Evolutionary conservation across 768 basidiomycete genomes (phyloP).

Genomic region (Heimioporus sp.): DNA sequence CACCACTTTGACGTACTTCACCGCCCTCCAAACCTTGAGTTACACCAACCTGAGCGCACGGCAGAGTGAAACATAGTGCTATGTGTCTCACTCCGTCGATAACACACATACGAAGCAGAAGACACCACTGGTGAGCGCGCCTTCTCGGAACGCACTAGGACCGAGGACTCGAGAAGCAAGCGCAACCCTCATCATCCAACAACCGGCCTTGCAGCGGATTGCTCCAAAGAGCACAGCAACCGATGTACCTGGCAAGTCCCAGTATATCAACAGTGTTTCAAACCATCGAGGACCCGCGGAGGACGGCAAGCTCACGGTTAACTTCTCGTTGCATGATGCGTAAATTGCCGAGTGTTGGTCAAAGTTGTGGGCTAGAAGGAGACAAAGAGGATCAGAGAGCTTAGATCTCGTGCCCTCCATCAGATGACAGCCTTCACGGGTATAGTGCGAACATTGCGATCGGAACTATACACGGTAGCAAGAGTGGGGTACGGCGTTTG

Average conservation of each 20-base stretch:
- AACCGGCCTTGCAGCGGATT: background rate
- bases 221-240: background rate
- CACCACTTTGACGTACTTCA: conserved; percentile 10
- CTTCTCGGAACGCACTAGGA: background rate
- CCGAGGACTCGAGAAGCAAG: conserved; percentile 7
- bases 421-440: conserved; percentile 17
- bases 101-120: background rate
- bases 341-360: background rate
- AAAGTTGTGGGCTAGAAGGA: background rate
- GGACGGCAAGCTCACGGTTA: conserved; percentile 6
- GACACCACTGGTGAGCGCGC: background rate
- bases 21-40: conserved; percentile 12
- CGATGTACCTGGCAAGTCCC: conserved; percentile 9
- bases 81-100: background rate
- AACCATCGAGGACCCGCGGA: conserved; percentile 28
- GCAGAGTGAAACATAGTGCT: background rate
- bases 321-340: conserved; percentile 8
- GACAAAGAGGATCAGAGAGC: conserved; percentile 11
- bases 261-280: conserved; percentile 16
- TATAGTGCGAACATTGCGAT: conserved; percentile 12
- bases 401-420: conserved; percentile 17
- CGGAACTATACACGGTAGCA: conserved; percentile 7
- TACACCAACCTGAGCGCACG: conserved; percentile 10
- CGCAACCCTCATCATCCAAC: background rate
- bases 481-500: conserved; percentile 20